Base-by-base conservation (phyloP, 2,329 filamentous ascomycete genomes). In the Aspergillus uvarum region DNA sequence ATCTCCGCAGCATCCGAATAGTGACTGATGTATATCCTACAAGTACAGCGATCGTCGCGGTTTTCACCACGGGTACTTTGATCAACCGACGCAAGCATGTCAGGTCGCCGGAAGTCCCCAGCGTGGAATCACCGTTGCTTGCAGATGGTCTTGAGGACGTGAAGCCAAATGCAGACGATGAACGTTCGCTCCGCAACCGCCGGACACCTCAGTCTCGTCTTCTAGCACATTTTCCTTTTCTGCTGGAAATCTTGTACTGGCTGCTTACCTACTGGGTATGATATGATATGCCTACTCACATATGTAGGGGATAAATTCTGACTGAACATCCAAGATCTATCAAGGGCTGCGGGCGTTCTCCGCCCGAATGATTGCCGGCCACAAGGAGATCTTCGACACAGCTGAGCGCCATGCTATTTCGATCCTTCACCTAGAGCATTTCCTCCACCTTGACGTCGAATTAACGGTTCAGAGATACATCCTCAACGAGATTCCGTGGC, bases 331-430 rank as follows among this genome's bases (percentile, higher is more conserved):
- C 14, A 56, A 72, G 71, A 63, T 78, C 49, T 82, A 82, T 53
- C 80, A 81, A 66, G 73, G 77, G 4, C 67, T 79, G 22, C 76
- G 79, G 19, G 80, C 80, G 11, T 54, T 77, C 24, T 79, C 79
- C 2, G 80, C 79, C 12, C 68, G 74, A 54, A 61, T 72, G 48
- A 81, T 81, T 49, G 71, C 71, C 44, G 70, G 72, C 51, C 72
- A 80, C 60, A 65, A 77, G 12, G 58, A 71, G 32, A 67, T 79
- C 55, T 80, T 80, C 63, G 62, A 70, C 21, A 67, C 62, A 2
- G 79, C 80, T 4, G 69, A 73, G 44, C 58, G 66, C 7, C 80
- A 82, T 61, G 79, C 79, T 10, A 59, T 79, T 42, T 67, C 71
- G 12, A 74, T 82, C 29, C 74, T 82, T 42, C 53, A 54, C 10